Percentiles rank a stretch among this genome's conserved stretches.
These are phyloP conservation scores for Cyclotella atomus DNA, from an alignment of 108 stramenopile genomes.

Conservation along the genomic window DNA sequence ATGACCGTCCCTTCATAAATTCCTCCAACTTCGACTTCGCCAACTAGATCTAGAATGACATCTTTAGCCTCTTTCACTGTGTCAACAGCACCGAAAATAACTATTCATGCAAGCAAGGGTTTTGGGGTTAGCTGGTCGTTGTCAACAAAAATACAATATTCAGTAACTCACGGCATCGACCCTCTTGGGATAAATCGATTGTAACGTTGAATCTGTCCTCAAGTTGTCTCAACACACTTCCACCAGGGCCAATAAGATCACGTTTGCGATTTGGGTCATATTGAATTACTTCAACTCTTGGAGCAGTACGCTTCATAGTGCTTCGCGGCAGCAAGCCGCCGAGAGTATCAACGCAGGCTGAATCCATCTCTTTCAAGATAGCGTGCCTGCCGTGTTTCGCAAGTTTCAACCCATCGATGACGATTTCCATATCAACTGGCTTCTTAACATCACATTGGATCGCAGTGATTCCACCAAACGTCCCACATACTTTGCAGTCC, in stretches of 20 bases:
- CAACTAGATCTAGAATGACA: constrained; percentile 74
- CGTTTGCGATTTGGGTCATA: constrained; percentile 70
- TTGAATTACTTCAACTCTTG: constrained; percentile 60
- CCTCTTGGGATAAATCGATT: constrained; percentile 77
- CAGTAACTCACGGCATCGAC: constrained; percentile 35
- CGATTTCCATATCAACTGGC: constrained; percentile 49
- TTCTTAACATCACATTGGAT: constrained; percentile 79
- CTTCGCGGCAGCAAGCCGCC: constrained; percentile 40
- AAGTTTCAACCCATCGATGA: constrained; percentile 64
- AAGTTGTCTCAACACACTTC: constrained; percentile 67
- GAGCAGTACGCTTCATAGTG: constrained; percentile 58
- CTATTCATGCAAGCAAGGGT: neutral
- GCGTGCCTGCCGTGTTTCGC: constrained; percentile 68
- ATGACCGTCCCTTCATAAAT: constrained; percentile 80
- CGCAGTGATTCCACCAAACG: constrained; percentile 78
- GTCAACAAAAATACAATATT: too few species aligned
- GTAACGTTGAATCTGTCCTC: constrained; percentile 70
- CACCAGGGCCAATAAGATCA: constrained; percentile 73
- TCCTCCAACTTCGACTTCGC: constrained; percentile 77
- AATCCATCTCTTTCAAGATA: constrained; percentile 79
- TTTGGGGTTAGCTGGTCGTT: neutral
- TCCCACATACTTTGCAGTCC: constrained; percentile 96
- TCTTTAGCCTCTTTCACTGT: constrained; percentile 64
- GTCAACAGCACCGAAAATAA: constrained; percentile 65
- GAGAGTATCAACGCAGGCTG: neutral